Conservation (phyloP, 1,284 basidiomycete genomes). For the Cystobasidium pallidum region DNA sequence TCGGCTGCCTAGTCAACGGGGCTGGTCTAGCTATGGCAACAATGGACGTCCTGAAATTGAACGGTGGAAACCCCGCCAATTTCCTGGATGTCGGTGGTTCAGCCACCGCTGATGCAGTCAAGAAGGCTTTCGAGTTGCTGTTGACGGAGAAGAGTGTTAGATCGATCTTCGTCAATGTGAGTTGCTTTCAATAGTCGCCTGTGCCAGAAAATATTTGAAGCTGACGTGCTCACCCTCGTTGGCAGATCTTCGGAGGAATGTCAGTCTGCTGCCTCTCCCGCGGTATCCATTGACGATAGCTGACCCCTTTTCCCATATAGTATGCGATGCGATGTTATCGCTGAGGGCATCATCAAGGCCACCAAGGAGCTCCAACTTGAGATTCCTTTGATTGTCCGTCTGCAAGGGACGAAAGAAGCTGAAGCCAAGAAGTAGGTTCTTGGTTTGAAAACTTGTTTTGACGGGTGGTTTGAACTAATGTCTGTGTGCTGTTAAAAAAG, state of each 20-base stretch:
- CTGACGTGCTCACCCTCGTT: background rate
- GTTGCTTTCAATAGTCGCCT: constrained; percentile 10
- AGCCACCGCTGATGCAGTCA: constrained; percentile 96
- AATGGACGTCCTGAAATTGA: constrained; percentile 95
- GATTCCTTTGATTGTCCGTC: constrained; percentile 87
- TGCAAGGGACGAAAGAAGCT: constrained; percentile 95
- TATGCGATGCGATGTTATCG: constrained; percentile 87
- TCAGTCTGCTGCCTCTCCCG: constrained; percentile 26
- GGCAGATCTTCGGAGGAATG: constrained; percentile 55
- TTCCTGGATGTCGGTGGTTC: constrained; percentile 98
- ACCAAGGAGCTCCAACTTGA: constrained; percentile 84
- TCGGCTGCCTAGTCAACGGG: constrained; percentile 98
- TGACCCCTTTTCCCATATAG: constrained; percentile 69
- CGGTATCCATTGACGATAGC: background rate
- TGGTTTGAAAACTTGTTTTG: background rate
- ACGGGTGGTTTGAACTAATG: background rate
- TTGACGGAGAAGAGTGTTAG: constrained; percentile 88
- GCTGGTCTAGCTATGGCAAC: constrained; percentile 99
- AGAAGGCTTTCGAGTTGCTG: constrained; percentile 98
- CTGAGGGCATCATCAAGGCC: constrained; percentile 90
- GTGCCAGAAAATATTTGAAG: no score
- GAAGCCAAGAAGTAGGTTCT: constrained; percentile 86
- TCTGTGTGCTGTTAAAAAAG: constrained; percentile 58
- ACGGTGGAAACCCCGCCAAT: constrained; percentile 96
- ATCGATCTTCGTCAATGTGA: constrained; percentile 93